phyloP scores from a whole-genome alignment of 2,329 filamentous ascomycete species.

The Bipolaris sorokiniana region DNA sequence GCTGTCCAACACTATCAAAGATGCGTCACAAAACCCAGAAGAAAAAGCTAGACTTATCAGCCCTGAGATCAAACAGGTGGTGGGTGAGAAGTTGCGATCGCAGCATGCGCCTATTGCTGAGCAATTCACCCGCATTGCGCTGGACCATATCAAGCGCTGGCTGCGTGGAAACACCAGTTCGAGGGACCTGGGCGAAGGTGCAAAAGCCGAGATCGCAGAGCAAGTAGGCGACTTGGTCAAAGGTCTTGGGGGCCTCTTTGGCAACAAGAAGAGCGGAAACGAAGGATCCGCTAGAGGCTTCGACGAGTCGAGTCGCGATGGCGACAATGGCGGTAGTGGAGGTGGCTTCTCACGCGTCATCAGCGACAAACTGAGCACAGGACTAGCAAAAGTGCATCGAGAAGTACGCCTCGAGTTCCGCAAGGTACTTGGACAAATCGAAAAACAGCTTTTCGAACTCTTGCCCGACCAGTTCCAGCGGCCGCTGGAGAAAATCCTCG shows the following conservation, averaged over 20 bases:
- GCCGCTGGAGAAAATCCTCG: conserved; percentile 38
- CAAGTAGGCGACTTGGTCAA: conserved; percentile 39
- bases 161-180: conserved; percentile 40
- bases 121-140: conserved; percentile 38
- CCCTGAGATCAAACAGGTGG: conserved; percentile 39
- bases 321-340: conserved; percentile 15
- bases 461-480: conserved; percentile 38
- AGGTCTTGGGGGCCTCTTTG: conserved; percentile 35
- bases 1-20: conserved; percentile 37
- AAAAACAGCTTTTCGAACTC: conserved; percentile 39
- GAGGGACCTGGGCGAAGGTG: conserved; percentile 38
- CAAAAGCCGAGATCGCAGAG: conserved; percentile 38
- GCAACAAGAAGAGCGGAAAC: conserved; percentile 28
- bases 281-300: conserved; percentile 27
- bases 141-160: conserved; percentile 43
- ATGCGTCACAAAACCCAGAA: conserved; percentile 37
- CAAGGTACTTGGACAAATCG: conserved; percentile 37
- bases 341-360: conserved; percentile 36
- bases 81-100: conserved; percentile 34
- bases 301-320: conserved; percentile 20
- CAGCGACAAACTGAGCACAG: conserved; percentile 40
- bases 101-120: conserved; percentile 38
- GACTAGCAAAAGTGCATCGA: conserved; percentile 38
- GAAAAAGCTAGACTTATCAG: conserved; percentile 41
- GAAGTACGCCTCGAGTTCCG: conserved; percentile 41